Conservation (phyloP, 73 alveolate species). For the Paramecium octaurelia region DNA sequence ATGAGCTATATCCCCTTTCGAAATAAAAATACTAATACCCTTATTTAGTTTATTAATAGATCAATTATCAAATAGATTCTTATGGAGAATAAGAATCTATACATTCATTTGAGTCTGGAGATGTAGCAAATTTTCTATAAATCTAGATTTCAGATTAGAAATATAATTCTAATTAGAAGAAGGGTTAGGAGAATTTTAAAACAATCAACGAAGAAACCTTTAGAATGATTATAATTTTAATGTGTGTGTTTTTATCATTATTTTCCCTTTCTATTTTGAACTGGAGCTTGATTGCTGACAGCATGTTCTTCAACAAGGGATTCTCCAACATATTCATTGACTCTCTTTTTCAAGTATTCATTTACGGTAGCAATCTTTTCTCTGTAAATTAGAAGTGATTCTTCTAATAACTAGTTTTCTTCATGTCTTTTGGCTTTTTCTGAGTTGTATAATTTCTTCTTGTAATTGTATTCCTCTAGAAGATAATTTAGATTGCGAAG, state of each 20-base stretch:
- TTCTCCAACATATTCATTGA: slow-evolving; percentile 38
- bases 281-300: slow-evolving; percentile 12
- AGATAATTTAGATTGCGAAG: neutral
- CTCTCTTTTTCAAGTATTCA: slow-evolving; percentile 51
- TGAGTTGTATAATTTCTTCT: neutral
- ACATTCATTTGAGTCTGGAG: neutral
- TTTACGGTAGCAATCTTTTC: slow-evolving; percentile 39
- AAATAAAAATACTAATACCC: neutral
- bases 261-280: slow-evolving; percentile 37
- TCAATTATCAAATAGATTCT: neutral
- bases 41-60: no score
- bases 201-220: neutral
- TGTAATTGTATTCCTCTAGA: slow-evolving; percentile 25
- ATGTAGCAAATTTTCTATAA: neutral
- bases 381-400: slow-evolving; percentile 29
- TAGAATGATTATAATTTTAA: neutral
- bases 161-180: neutral
- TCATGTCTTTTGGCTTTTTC: slow-evolving; percentile 38
- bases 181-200: neutral
- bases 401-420: slow-evolving; percentile 41
- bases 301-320: slow-evolving; percentile 36
- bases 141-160: neutral
- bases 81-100: neutral
- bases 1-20: no score
- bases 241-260: neutral